phyloP scores from a whole-genome alignment of 2,329 filamentous ascomycete species.

The Didymella keratinophila region DNA sequence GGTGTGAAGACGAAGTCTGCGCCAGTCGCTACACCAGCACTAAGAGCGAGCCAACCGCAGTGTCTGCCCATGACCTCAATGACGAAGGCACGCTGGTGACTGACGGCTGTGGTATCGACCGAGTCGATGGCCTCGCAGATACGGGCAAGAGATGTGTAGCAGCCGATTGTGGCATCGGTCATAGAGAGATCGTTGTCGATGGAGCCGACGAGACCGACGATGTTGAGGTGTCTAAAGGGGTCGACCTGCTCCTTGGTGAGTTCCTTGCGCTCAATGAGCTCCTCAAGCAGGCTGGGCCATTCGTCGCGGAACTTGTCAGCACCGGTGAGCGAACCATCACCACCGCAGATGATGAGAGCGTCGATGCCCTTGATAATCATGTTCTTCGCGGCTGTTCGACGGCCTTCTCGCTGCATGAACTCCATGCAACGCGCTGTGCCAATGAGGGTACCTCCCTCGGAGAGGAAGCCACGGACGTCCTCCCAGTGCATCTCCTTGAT shows the following conservation, averaged over 20 bases:
- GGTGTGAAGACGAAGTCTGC: constrained; percentile 98
- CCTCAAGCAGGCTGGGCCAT: constrained; percentile 86
- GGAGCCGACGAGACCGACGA: constrained; percentile 93
- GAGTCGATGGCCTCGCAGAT: constrained; percentile 97
- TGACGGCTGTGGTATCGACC: constrained; percentile 93
- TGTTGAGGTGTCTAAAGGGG: constrained; percentile 87
- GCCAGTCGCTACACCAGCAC: constrained; percentile 93
- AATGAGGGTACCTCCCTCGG: constrained; percentile 93
- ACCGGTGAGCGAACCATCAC: constrained; percentile 88
- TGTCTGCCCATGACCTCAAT: constrained; percentile 97
- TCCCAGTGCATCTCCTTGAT: constrained; percentile 91
- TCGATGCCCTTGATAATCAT: constrained; percentile 93
- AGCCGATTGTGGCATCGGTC: constrained; percentile 96
- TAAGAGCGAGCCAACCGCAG: constrained; percentile 96
- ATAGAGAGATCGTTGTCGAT: constrained; percentile 99
- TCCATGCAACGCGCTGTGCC: constrained; percentile 92
- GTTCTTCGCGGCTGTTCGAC: constrained; percentile 88
- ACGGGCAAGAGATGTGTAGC: constrained; percentile 89
- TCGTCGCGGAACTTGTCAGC: constrained; percentile 92
- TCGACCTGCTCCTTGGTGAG: constrained; percentile 74
- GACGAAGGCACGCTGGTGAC: constrained; percentile 95
- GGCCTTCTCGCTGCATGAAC: constrained; percentile 88
- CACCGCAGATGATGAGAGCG: constrained; percentile 94
- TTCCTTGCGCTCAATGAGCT: constrained; percentile 78
- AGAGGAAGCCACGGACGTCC: constrained; percentile 92